phyloP scores from a whole-genome alignment of 2,329 filamentous ascomycete species.

The Neoarthrinium moseri region DNA sequence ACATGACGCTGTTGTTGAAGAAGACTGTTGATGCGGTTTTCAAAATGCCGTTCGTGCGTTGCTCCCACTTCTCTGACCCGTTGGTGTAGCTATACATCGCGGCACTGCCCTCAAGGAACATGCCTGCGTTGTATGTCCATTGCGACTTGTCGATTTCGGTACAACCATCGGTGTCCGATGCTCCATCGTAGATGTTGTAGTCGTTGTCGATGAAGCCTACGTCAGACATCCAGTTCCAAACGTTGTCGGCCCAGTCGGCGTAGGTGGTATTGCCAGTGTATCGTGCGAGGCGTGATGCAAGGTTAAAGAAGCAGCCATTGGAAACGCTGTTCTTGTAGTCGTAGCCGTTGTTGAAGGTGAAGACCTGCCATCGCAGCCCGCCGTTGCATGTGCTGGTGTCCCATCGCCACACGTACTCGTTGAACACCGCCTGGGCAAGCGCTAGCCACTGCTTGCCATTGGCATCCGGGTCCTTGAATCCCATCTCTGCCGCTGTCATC shows the following conservation, averaged over 20 bases:
- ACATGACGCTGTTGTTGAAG: slow-evolving; percentile 46
- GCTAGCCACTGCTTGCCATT: slow-evolving; percentile 55
- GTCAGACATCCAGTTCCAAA: slow-evolving; percentile 53
- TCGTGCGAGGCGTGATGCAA: slow-evolving; percentile 56
- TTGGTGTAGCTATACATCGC: slow-evolving; percentile 38
- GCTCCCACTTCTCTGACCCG: slow-evolving; percentile 43
- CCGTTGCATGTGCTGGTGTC: slow-evolving; percentile 51
- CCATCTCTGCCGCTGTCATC: slow-evolving; percentile 58
- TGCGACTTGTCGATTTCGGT: slow-evolving; percentile 42
- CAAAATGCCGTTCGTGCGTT: slow-evolving; percentile 46
- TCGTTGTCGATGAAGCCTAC: slow-evolving; percentile 45
- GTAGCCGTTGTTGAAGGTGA: slow-evolving; percentile 55
- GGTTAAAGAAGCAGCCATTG: slow-evolving; percentile 48
- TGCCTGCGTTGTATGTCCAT: slow-evolving; percentile 48
- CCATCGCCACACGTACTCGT: slow-evolving; percentile 45
- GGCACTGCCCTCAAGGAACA: slow-evolving; percentile 40
- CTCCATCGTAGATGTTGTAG: slow-evolving; percentile 48
- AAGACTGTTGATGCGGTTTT: slow-evolving; percentile 44
- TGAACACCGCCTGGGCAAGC: slow-evolving; percentile 61
- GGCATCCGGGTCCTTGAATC: slow-evolving; percentile 49
- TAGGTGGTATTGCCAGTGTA: slow-evolving; percentile 66
- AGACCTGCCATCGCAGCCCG: slow-evolving; percentile 68
- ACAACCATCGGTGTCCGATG: slow-evolving; percentile 36
- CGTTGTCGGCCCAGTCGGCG: slow-evolving; percentile 56
- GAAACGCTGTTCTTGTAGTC: slow-evolving; percentile 39